phyloP scores from a whole-genome alignment of 148 eudicot species.

The Vaccinium myrtillus region DNA sequence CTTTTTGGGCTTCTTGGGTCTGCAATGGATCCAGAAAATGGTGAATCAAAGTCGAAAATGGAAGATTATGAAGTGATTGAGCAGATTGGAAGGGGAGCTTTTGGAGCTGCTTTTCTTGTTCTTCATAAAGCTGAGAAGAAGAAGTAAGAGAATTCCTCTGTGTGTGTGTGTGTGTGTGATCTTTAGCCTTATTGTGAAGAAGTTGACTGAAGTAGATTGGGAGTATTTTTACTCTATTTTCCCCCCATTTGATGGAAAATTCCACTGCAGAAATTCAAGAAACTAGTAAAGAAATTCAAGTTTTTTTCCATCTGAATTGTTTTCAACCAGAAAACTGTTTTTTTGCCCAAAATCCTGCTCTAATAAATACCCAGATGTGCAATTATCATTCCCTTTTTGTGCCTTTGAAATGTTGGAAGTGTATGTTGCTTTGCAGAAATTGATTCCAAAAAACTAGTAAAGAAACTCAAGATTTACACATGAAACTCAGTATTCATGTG shows the following conservation, averaged over 20 bases:
- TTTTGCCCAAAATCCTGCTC: not conserved
- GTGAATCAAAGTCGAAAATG: conserved; percentile 57
- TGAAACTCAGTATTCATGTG: no score
- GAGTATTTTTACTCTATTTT: not conserved
- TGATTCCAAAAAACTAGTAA: not conserved
- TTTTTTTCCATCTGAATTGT: not conserved
- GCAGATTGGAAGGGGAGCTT: conserved; percentile 80
- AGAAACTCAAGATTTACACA: not conserved
- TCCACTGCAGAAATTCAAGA: not conserved
- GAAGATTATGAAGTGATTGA: conserved; percentile 73
- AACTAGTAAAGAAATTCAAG: not conserved
- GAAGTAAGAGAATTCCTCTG: conserved; percentile 44
- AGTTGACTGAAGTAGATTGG: not conserved
- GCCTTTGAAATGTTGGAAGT: not conserved
- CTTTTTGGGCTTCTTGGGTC: conserved; percentile 30
- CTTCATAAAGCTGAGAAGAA: conserved; percentile 61
- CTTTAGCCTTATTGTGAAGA: conserved; percentile 1
- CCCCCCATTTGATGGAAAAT: not conserved
- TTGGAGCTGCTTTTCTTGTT: conserved; percentile 74
- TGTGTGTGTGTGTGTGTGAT: not conserved
- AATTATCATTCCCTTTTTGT: not conserved
- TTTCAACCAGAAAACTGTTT: not conserved
- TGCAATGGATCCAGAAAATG: conserved; percentile 60
- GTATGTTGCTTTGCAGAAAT: not conserved
- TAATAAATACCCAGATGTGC: not conserved